Evolutionary conservation across 495 filamentous ascomycete genomes (phyloP).

Genomic region (Aspergillus sparsus): DNA sequence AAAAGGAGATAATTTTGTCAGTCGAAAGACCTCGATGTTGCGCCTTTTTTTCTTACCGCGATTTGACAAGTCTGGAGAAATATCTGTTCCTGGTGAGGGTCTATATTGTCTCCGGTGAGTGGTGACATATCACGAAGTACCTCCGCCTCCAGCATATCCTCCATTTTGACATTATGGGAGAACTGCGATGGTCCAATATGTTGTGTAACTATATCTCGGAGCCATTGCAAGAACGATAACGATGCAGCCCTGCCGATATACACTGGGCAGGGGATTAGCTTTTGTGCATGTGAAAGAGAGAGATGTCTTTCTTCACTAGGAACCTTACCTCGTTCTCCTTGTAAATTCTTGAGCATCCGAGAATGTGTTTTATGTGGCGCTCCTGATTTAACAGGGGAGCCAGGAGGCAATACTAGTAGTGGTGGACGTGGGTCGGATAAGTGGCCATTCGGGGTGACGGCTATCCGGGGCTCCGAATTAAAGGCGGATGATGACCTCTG

Average conservation of each 20-base stretch:
- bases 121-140: constrained; percentile 33
- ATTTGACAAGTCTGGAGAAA: constrained; percentile 34
- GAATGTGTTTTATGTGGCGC: constrained; percentile 41
- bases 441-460: neutral
- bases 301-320: neutral
- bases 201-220: constrained; percentile 44
- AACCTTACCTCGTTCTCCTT: constrained; percentile 39
- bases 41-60: constrained; percentile 27
- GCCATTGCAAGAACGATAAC: constrained; percentile 43
- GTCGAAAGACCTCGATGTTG: neutral
- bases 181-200: constrained; percentile 47
- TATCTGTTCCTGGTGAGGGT: constrained; percentile 23
- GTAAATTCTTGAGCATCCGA: constrained; percentile 41
- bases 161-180: constrained; percentile 41
- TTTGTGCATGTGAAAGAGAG: too few relatives aligned
- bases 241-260: constrained; percentile 46
- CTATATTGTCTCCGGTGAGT: constrained; percentile 29
- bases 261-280: constrained; percentile 26
- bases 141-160: constrained; percentile 47
- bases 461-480: constrained; percentile 2
- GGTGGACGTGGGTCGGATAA: neutral
- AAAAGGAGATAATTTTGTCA: neutral
- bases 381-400: constrained; percentile 29
- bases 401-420: neutral
- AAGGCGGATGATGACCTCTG: neutral